Percentiles rank a stretch among this genome's conserved stretches.
Evolutionary conservation across 2,329 filamentous ascomycete genomes (phyloP).

Genomic region (Incumbomyces lentus): DNA sequence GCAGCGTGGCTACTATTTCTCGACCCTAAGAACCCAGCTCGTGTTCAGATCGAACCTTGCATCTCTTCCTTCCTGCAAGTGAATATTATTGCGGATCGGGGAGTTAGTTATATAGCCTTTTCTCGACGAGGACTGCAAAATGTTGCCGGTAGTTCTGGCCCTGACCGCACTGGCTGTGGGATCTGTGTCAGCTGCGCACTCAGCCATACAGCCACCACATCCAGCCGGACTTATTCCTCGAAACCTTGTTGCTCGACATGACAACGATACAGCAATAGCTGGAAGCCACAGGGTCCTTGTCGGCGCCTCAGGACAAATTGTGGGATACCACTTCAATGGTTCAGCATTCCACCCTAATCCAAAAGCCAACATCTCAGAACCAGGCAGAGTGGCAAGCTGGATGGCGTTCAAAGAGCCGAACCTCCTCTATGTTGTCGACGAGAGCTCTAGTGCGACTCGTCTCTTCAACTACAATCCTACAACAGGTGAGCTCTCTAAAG

Average conservation of each 20-base stretch:
- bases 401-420: constrained; percentile 5
- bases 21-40: no score
- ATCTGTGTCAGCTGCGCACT: not conserved
- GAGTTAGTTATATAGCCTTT: no score
- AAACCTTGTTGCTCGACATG: not conserved
- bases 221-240: not conserved
- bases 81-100: no score
- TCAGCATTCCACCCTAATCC: not conserved
- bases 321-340: not conserved
- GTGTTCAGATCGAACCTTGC: no score
- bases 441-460: not conserved
- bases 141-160: not conserved
- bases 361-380: not conserved
- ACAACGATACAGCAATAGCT: not conserved
- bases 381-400: constrained; percentile 4
- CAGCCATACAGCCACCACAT: not conserved
- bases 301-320: not conserved
- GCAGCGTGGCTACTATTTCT: no score
- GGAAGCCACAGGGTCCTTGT: not conserved
- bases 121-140: not conserved
- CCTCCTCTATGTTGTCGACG: constrained; percentile 3
- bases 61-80: no score
- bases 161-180: not conserved
- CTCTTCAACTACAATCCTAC: not conserved
- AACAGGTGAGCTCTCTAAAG: not conserved